Base-by-base conservation (phyloP, 106 monocot genomes). In the Dioscorea dumetorum region DNA sequence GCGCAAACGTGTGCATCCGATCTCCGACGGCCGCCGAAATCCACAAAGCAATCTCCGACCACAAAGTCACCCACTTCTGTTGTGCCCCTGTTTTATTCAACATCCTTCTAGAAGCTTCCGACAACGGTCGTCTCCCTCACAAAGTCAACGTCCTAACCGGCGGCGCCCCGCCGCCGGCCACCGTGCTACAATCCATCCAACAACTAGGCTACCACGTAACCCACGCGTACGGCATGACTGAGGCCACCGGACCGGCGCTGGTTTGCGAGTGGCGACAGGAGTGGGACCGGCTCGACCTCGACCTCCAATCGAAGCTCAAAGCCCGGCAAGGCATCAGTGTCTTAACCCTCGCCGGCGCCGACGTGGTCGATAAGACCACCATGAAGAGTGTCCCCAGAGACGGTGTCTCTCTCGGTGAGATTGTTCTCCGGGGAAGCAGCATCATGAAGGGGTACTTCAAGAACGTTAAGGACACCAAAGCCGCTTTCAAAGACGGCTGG, bases 401-500 rank as follows among this genome's bases (percentile, higher is more conserved):
- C 70, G 95, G 88, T 16, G 24, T 50, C 18, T 21, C 88, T 1
- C 22, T 86, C 50, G 95, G 95, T 0, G 88, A 97, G 88, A 89
- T 97, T 68, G 81, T 82, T 16, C 73, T 97, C 16, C 66, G 80
- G 2, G 91, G 95, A n/a, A 91, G 91, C 62, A 84, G 79, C 76
- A 74, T 91, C 51, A 97, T 97, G 95, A 91, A 88, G 52, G 95
- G 95, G 0, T 95, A 95, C 78, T 83, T 66, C 58, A 91, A 91
- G 64, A 79, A 91, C 75, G 54, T 60, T 48, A 35, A 60, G 14
- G 91, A 50, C 9, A 95, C 83, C 6, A 53, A 63, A 11, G 70
- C 67, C 24, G 79, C 83, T 12, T 91, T 95, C 69, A 62, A 49
- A 28, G 71, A 63, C 11, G 91, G 86, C 4, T 91, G 91, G 95